These are phyloP conservation scores for Aspergillus nomiae DNA, from an alignment of 2,329 filamentous ascomycete species.

Conservation along the genomic window DNA sequence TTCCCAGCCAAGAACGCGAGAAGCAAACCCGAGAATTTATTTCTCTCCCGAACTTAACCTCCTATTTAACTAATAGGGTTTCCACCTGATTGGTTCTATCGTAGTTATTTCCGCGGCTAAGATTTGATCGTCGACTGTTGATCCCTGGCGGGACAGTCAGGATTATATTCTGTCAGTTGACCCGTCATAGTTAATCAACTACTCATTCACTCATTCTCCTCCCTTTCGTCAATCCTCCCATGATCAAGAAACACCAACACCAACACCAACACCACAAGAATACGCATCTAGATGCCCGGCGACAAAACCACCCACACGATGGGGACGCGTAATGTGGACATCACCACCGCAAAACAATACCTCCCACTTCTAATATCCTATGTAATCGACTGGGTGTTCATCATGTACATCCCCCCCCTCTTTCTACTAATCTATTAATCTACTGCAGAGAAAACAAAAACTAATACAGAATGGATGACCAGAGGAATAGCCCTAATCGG, in stretches of 20 bases:
- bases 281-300: background rate
- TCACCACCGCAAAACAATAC: background rate
- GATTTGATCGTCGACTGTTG: background rate
- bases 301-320: background rate
- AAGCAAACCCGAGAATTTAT: background rate
- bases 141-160: background rate
- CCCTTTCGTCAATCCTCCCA: background rate
- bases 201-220: background rate
- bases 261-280: background rate
- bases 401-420: background rate
- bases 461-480: slow-evolving; percentile 14
- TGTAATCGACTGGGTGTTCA: slow-evolving; percentile 3
- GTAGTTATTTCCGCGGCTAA: background rate
- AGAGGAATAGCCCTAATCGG: slow-evolving; percentile 62
- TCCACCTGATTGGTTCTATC: background rate
- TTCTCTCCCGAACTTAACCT: too few relatives aligned
- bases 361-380: background rate
- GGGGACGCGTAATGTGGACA: background rate
- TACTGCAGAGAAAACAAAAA: background rate
- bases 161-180: background rate
- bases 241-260: background rate
- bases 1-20: background rate
- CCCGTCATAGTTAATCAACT: too few relatives aligned
- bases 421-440: too few relatives aligned
- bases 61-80: too few relatives aligned